Evolutionary conservation across 768 basidiomycete species (phyloP), one percentile per base, ranked within the genome.

Genomic region (Rossbeevera mucosa): DNA sequence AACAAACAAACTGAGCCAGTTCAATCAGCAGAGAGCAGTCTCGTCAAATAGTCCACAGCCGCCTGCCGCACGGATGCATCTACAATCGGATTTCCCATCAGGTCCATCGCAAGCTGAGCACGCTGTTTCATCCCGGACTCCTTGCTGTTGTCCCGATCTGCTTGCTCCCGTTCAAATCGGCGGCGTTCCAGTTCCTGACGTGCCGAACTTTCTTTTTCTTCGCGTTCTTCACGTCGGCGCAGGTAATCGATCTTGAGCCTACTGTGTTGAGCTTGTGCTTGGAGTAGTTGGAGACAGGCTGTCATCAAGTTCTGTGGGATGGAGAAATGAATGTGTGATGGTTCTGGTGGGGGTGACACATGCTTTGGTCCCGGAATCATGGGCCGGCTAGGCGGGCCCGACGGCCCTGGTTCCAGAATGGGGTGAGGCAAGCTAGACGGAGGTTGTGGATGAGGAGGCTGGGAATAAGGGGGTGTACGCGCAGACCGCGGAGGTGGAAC

Each of bases 31-130:
- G 64, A 64, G 55, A 88, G 83, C 25, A 87, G 69, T 62, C 79
- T 83, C 70, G 85, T 85, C 58, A 89, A 69, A 69, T 85, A 89
- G 46, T 88, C 86, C 40, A 81, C 76, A 3, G 86, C 86, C 5
- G 81, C 81, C 58, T 81, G 79, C 65, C 80, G 83, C 48, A 88
- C 74, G 11, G 75, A 73, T n/a, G 74, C 73, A 55, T 87, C 85
- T 7, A 81, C 74, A 31, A 69, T 71, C 6, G 78, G 76, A 56
- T 82, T 86, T 20, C 75, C 74, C 56, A 90, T 68, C 36, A 90
- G 55, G 47, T 86, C 84, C 52, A 84, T 80, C 21, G 88, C 88
- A 53, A 79, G 77, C 52, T 82, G 80, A 22, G 80, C 79, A 60
- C 80, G 85, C 54, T 85, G 81, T 67, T 80, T 85, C 45, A 74